Evolutionary conservation across 768 basidiomycete species (phyloP), one percentile per base, ranked within the genome.

Genomic region (Leccinum obscurum): DNA sequence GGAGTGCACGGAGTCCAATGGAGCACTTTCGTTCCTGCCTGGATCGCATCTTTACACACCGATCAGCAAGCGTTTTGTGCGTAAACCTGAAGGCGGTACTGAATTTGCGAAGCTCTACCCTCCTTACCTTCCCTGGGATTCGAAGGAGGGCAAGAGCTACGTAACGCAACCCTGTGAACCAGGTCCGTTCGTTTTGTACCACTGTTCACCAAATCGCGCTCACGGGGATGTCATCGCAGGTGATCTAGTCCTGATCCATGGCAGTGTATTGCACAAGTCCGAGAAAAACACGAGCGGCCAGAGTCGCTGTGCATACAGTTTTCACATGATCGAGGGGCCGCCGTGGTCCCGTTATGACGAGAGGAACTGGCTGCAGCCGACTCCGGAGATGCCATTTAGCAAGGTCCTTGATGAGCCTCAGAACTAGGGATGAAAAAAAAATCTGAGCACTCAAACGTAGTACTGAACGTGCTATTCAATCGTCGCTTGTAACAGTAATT

Each of bases 341-440:
- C 88, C 85, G 24, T 75, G 81, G 66, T 90, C 86, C 6, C 75
- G 70, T 44, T 97, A 95, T 59, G 96, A 98, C 62, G 82, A 85
- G 68, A 92, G 92, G 83, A 98, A 97, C 70, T 97, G 95, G 95
- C 77, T 98, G 59, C 95, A 98, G 71, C 94, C 95, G 1, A 93
- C 93, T 3, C 63, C 77, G 10, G 83, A 79, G 13, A 89, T 92
- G 88, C 92, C 95, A 2, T 97, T 98, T 75, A 81, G 86, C 26
- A 81, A 75, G 62, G 75, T 90, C 26, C 68, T 90, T 7, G 72
- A 76, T 34, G 11, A 34, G 11, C 34, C 34, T 34, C 34, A 34
- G 34, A 30, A 9, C 9, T 30, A 30, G 28, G 28, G 28, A n/a
- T n/a, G n/a, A 30, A 28, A 3, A 30, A 30, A 0, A 30, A 30